Conservation (phyloP, 202 grass and related monocot species). For the Schoenoplectus tabernaemontani region DNA sequence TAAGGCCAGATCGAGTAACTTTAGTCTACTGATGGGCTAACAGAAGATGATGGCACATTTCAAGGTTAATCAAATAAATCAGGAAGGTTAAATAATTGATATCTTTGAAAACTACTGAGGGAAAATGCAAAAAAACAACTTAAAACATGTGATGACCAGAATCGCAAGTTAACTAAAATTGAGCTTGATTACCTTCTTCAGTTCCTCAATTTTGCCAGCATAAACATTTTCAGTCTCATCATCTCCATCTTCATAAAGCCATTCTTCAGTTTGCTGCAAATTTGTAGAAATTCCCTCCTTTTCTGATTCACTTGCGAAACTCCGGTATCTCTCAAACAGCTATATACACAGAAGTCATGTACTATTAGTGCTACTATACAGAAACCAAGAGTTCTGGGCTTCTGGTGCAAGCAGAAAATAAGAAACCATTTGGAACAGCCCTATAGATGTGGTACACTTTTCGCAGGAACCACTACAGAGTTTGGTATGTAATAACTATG, state of each 20-base stretch:
- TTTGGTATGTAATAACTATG: not conserved
- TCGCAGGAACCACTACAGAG: not conserved
- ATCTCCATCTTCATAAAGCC: conserved; percentile 99
- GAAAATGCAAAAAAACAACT: not conserved
- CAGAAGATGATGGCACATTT: not conserved
- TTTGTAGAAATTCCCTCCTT: conserved; percentile 66
- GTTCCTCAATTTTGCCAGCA: conserved; percentile 67
- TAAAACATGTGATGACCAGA: not conserved
- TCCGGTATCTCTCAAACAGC: conserved; percentile 84
- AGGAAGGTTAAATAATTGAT: not conserved
- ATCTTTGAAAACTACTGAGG: not conserved
- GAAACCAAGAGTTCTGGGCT: not conserved
- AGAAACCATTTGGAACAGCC: not conserved
- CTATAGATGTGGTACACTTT: not conserved
- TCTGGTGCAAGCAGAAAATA: not conserved
- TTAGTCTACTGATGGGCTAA: not conserved
- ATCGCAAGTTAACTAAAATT: conserved; percentile 19
- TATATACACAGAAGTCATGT: conserved; percentile 30
- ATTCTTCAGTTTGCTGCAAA: conserved; percentile 89
- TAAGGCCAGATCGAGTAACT: not conserved
- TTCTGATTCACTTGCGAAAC: conserved; percentile 94
- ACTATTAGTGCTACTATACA: not conserved
- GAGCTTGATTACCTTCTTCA: conserved; percentile 60
- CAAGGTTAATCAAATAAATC: not conserved
- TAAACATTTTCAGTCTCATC: conserved; percentile 93